phyloP scores from a whole-genome alignment of 2,329 filamentous ascomycete genomes.

The Fusarium luffae region DNA sequence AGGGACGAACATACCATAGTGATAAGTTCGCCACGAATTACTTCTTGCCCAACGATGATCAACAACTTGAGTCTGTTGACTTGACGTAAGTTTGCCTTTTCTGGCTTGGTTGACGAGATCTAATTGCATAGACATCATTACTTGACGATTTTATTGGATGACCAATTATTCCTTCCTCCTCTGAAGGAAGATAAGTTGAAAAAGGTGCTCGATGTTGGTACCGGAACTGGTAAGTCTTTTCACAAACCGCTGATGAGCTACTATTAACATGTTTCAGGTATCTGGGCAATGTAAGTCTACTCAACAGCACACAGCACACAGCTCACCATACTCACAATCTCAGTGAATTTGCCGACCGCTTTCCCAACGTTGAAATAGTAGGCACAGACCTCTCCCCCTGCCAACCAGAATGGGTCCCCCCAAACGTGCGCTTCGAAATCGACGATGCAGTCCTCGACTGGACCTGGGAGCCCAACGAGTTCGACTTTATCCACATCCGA shows the following conservation, averaged over 20 bases:
- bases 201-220: conserved; percentile 19
- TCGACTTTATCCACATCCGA: conserved; percentile 28
- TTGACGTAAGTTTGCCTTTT: neutral
- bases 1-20: conserved; percentile 27
- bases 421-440: conserved; percentile 25
- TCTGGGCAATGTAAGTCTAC: conserved; percentile 29
- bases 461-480: conserved; percentile 13
- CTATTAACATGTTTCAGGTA: neutral
- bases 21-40: conserved; percentile 26
- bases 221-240: conserved; percentile 9
- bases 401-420: conserved; percentile 25
- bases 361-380: conserved; percentile 7
- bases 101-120: accelerated
- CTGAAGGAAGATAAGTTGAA: conserved; percentile 8
- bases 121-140: conserved; percentile 21
- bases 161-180: conserved; percentile 5
- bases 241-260: no score
- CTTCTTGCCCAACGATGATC: conserved; percentile 26
- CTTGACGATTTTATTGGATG: conserved; percentile 16
- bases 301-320: no score
- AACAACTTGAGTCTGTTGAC: conserved; percentile 26
- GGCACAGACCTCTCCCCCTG: conserved; percentile 27
- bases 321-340: no score
- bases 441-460: conserved; percentile 21
- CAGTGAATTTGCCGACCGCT: conserved; percentile 29